A percentile compares a stretch with the other conserved stretches of the same genome.
Evolutionary conservation across 345 rosid genomes (phyloP).

Genomic region (Sonneratia caseolaris): DNA sequence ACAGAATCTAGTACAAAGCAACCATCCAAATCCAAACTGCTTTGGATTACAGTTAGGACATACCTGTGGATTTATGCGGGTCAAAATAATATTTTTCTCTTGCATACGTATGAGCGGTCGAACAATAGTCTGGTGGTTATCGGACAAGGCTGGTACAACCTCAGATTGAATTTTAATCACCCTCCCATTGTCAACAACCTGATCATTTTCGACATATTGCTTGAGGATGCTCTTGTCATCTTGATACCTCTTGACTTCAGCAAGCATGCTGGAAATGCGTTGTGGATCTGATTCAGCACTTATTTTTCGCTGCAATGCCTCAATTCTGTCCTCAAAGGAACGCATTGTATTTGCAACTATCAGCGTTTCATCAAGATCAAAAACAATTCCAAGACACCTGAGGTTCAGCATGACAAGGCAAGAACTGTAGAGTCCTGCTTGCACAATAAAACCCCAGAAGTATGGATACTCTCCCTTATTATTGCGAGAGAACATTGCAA

Average conservation of each 20-base stretch:
- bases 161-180: constrained; percentile 67
- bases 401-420: constrained; percentile 85
- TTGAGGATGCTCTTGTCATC: constrained; percentile 83
- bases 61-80: constrained; percentile 97
- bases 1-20: background rate
- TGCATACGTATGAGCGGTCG: constrained; percentile 84
- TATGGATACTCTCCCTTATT: constrained; percentile 46
- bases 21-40: background rate
- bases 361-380: constrained; percentile 97
- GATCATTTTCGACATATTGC: constrained; percentile 89
- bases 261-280: constrained; percentile 59
- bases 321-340: constrained; percentile 88
- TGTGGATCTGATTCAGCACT: constrained; percentile 65
- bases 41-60: background rate
- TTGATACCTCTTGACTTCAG: constrained; percentile 84
- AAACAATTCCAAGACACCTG: constrained; percentile 94
- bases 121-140: constrained; percentile 56
- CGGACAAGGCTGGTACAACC: constrained; percentile 74
- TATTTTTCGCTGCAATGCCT: constrained; percentile 64
- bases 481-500: constrained; percentile 68
- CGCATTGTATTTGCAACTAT: constrained; percentile 96
- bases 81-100: constrained; percentile 82
- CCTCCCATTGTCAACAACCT: constrained; percentile 87
- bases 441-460: constrained; percentile 83
- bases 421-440: constrained; percentile 62